These are phyloP conservation scores for Venturia pyrina DNA, from an alignment of 2,329 filamentous ascomycete genomes.

Conservation along the genomic window DNA sequence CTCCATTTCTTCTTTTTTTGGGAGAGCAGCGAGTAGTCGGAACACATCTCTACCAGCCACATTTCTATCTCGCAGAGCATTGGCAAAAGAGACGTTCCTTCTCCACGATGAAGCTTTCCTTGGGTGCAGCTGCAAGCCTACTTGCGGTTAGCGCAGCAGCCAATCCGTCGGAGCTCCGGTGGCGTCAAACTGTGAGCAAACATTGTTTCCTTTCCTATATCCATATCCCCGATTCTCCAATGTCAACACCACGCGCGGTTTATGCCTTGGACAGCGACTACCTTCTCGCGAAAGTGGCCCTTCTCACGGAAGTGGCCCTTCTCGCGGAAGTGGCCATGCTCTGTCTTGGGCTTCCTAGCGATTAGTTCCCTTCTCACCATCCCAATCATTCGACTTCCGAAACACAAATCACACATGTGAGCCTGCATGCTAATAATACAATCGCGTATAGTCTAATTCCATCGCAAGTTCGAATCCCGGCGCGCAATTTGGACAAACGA, in stretches of 20 bases:
- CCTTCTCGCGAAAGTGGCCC: not conserved
- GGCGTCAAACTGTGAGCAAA: not conserved
- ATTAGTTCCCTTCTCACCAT: not conserved
- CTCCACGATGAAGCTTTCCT: not conserved
- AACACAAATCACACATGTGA: conserved; percentile 5
- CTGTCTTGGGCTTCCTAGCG: not conserved
- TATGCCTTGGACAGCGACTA: not conserved
- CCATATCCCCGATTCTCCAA: not conserved
- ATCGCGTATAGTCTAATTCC: not conserved
- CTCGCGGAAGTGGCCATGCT: not conserved
- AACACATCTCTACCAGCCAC: not conserved
- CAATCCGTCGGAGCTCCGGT: not conserved
- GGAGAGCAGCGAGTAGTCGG: not conserved
- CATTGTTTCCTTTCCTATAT: not conserved
- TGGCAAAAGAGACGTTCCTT: not conserved
- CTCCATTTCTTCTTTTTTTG: not conserved
- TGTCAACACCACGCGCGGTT: not conserved
- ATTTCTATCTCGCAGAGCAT: not conserved
- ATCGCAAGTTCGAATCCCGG: not conserved
- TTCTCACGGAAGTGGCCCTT: not conserved
- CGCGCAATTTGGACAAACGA: conserved; percentile 5
- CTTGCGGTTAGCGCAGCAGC: not conserved
- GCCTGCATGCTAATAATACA: conserved; percentile 1
- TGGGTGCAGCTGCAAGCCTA: not conserved
- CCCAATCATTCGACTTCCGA: not conserved